Evolutionary conservation across 2,329 filamentous ascomycete genomes (phyloP).

Genomic region (Trichophyton equinum): DNA sequence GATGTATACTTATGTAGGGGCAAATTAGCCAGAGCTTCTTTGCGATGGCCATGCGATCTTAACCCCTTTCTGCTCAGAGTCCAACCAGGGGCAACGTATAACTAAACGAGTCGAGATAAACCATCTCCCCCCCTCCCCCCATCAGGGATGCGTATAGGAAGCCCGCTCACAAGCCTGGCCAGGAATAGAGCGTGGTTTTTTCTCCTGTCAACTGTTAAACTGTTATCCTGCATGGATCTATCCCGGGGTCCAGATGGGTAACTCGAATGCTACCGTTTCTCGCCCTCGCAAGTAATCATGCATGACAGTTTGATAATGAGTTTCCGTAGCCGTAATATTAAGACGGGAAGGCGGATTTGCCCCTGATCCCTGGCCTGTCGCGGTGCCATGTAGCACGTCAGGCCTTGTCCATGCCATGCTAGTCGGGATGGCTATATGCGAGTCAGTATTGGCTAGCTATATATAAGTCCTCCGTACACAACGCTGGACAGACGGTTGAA

Average conservation of each 20-base stretch:
- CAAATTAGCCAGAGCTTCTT: slow-evolving; percentile 1
- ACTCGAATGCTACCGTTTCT: not conserved
- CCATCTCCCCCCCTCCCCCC: not conserved
- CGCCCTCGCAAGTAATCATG: not conserved
- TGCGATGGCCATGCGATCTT: not conserved
- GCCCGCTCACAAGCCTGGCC: not conserved
- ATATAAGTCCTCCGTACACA: not conserved
- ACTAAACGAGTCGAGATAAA: not conserved
- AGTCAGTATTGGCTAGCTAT: not conserved
- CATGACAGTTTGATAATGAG: not conserved
- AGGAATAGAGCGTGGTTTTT: not conserved
- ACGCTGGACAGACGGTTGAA: too few relatives aligned
- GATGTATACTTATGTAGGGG: not conserved
- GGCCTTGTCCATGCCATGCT: not conserved
- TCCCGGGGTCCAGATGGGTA: not conserved
- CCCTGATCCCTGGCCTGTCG: slow-evolving; percentile 1
- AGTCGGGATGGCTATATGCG: not conserved
- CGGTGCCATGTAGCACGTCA: not conserved
- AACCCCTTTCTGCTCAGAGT: not conserved
- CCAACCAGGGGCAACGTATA: not conserved
- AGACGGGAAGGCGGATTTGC: not conserved
- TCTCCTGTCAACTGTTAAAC: not conserved
- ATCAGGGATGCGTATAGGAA: not conserved
- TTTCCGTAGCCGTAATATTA: slow-evolving; percentile 4
- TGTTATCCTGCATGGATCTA: slow-evolving; percentile 1